phyloP scores from a whole-genome alignment of 306 rosid species.

The Pyrus bretschneideri region DNA sequence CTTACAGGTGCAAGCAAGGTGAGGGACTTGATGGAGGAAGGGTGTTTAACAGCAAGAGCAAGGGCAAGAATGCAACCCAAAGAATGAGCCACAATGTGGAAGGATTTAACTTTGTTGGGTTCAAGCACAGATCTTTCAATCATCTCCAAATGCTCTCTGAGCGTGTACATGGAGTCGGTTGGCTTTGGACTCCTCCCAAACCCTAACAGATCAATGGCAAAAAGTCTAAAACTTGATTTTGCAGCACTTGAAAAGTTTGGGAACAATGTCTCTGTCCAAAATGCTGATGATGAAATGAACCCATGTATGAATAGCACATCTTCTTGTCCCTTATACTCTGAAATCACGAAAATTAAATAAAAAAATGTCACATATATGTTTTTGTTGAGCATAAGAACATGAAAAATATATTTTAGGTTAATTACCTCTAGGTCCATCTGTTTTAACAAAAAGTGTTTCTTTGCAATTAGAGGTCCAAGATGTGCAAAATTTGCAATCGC shows the following conservation, averaged over 20 bases:
- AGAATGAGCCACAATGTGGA: slow-evolving; percentile 96
- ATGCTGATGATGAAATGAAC: slow-evolving; percentile 76
- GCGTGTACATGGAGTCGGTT: slow-evolving; percentile 64
- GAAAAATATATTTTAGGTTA: not conserved
- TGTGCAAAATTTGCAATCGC: slow-evolving; percentile 65
- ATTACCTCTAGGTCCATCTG: slow-evolving; percentile 56
- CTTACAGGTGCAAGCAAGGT: slow-evolving; percentile 89
- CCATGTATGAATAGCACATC: slow-evolving; percentile 89
- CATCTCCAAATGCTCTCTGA: slow-evolving; percentile 81
- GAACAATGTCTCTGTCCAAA: slow-evolving; percentile 91
- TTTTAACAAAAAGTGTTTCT: slow-evolving; percentile 51
- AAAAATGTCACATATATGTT: not conserved
- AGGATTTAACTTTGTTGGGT: slow-evolving; percentile 59
- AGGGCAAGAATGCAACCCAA: slow-evolving; percentile 87
- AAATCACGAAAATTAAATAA: not conserved
- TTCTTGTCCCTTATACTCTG: slow-evolving; percentile 44
- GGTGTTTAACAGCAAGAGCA: slow-evolving; percentile 75
- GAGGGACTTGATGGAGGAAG: slow-evolving; percentile 64
- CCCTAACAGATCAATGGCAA: slow-evolving; percentile 85
- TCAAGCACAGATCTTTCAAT: slow-evolving; percentile 69
- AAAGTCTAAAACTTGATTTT: slow-evolving; percentile 50
- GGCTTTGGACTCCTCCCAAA: slow-evolving; percentile 97
- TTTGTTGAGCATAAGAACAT: not conserved
- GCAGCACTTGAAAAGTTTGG: slow-evolving; percentile 55
- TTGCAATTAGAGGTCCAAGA: slow-evolving; percentile 53